These are phyloP conservation scores for Ceratocystiopsis sp. DNA, from an alignment of 2,329 filamentous ascomycete genomes.

Conservation along the genomic window DNA sequence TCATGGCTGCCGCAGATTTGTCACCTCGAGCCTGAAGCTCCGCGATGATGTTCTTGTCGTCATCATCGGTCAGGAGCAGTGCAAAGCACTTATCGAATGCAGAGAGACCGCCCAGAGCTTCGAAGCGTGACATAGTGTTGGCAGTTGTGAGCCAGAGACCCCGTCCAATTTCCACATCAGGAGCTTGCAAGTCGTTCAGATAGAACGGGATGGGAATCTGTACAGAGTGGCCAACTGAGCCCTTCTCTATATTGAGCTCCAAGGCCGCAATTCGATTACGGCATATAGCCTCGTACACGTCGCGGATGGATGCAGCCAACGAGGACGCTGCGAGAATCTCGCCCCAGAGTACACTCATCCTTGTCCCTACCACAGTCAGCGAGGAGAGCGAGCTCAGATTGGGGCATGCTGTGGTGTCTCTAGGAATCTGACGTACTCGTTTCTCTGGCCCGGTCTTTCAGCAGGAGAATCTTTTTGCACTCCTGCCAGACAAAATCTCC, in stretches of 20 bases:
- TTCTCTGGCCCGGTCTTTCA: slow-evolving; percentile 72
- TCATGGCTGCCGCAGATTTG: slow-evolving; percentile 57
- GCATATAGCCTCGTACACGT: slow-evolving; percentile 66
- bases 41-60: slow-evolving; percentile 56
- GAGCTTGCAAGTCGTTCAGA: slow-evolving; percentile 53
- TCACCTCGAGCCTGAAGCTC: slow-evolving; percentile 64
- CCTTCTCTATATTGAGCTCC: slow-evolving; percentile 48
- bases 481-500: slow-evolving; percentile 86
- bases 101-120: slow-evolving; percentile 46
- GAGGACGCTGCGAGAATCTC: slow-evolving; percentile 57
- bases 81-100: slow-evolving; percentile 76
- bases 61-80: slow-evolving; percentile 68
- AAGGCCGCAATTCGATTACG: slow-evolving; percentile 75
- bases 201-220: slow-evolving; percentile 52
- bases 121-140: slow-evolving; percentile 54
- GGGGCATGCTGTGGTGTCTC: neutral
- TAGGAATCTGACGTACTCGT: slow-evolving; percentile 25
- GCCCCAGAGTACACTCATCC: slow-evolving; percentile 50
- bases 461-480: slow-evolving; percentile 60
- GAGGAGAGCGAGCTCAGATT: neutral
- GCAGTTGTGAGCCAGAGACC: slow-evolving; percentile 80
- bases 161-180: slow-evolving; percentile 45
- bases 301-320: slow-evolving; percentile 65
- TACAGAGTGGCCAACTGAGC: slow-evolving; percentile 42
- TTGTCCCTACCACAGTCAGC: slow-evolving; percentile 25